Percentiles rank a stretch among this genome's conserved stretches.
Conservation (phyloP, 176 grass and related monocot genomes). For the Triticum urartu region DNA sequence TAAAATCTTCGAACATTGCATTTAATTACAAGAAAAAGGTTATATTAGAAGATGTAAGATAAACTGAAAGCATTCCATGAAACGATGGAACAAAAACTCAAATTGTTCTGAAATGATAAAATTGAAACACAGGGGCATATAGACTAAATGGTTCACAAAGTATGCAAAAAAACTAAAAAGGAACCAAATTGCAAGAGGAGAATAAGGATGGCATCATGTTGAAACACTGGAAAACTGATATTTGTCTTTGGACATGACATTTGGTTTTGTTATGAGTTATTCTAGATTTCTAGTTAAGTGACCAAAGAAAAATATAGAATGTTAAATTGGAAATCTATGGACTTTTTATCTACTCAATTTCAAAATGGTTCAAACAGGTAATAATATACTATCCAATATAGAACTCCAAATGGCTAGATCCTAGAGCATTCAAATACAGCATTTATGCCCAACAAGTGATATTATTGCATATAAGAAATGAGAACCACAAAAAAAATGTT, state of each 20-base stretch:
- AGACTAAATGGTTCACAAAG: background rate
- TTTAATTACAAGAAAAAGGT: background rate
- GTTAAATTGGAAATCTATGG: background rate
- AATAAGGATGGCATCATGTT: background rate
- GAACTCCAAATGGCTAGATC: background rate
- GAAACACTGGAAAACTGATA: background rate
- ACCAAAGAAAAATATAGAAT: background rate
- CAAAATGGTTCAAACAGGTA: background rate
- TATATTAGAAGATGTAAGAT: background rate
- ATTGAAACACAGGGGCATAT: background rate
- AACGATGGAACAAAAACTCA: background rate
- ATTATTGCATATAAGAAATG: background rate
- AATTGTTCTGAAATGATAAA: background rate
- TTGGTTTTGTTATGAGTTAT: background rate
- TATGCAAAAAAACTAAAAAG: background rate
- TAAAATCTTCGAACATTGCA: background rate
- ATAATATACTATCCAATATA: background rate
- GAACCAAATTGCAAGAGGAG: background rate
- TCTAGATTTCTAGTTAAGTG: background rate
- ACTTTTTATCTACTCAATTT: conserved; percentile 13
- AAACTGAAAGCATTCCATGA: conserved; percentile 12
- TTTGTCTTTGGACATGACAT: background rate
- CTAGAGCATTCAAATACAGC: background rate
- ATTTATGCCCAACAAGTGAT: conserved; percentile 3
- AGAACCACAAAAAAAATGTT: background rate